Conservation (phyloP, 1,284 basidiomycete species). For the Moesziomyces sp. region DNA sequence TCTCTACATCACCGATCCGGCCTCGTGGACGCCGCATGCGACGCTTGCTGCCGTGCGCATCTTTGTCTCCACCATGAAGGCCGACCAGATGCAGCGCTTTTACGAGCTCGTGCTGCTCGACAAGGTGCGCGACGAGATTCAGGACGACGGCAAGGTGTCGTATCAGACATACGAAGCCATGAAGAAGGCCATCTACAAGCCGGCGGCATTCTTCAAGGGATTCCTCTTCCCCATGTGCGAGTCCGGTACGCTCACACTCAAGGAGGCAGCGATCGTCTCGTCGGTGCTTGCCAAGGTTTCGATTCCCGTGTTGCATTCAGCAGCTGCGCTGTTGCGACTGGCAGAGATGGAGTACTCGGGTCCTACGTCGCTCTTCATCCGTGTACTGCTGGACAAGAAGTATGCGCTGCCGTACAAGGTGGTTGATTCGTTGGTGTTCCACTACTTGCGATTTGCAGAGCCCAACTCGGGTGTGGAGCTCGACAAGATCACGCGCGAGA, state of each 20-base stretch:
- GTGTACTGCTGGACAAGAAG: constrained; percentile 96
- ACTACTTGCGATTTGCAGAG: constrained; percentile 89
- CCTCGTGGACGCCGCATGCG: constrained; percentile 94
- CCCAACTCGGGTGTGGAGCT: constrained; percentile 62
- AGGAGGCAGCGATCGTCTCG: constrained; percentile 93
- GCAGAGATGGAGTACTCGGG: constrained; percentile 96
- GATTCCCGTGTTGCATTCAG: constrained; percentile 93
- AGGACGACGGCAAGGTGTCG: constrained; percentile 81
- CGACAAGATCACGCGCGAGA: constrained; percentile 51
- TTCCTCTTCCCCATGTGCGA: constrained; percentile 95
- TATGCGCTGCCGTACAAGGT: constrained; percentile 98
- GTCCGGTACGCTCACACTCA: constrained; percentile 80
- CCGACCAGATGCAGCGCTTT: constrained; percentile 92
- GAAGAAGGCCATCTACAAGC: constrained; percentile 93
- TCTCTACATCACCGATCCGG: constrained; percentile 89
- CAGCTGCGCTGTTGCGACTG: constrained; percentile 90
- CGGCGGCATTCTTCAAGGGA: constrained; percentile 98
- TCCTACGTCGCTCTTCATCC: constrained; percentile 95
- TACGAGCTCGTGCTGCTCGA: constrained; percentile 91
- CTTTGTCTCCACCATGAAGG: constrained; percentile 96
- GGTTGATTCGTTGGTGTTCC: constrained; percentile 95
- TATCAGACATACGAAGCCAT: constrained; percentile 93
- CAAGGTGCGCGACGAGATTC: constrained; percentile 89
- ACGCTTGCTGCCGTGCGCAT: constrained; percentile 93
- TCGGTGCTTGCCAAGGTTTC: constrained; percentile 91